These are phyloP conservation scores for Leptomonas seymouri DNA, from an alignment of 208 protist species.

Conservation along the genomic window DNA sequence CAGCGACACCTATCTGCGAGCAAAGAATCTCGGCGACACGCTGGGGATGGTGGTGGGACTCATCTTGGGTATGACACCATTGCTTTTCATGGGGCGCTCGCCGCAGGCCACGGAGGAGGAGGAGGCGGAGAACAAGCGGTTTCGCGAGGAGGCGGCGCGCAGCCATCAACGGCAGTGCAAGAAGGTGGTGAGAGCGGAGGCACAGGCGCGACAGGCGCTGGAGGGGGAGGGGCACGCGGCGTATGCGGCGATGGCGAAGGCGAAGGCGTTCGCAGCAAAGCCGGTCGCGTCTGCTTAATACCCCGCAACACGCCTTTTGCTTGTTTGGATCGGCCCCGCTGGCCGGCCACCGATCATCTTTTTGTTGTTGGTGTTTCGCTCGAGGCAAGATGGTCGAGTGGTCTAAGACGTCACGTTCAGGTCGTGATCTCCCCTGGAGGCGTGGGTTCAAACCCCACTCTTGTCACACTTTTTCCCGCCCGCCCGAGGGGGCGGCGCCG, in stretches of 20 bases:
- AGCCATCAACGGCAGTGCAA: conserved; percentile 34
- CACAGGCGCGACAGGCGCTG: conserved; percentile 20
- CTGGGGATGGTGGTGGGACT: conserved; percentile 82
- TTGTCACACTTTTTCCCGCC: conserved; percentile 53
- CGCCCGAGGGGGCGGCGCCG: too few species aligned
- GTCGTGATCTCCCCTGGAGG: conserved; percentile 57
- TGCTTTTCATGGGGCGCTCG: conserved; percentile 61
- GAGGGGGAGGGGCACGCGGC: conserved; percentile 14
- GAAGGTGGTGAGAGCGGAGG: conserved; percentile 30
- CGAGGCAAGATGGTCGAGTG: conserved; percentile 54
- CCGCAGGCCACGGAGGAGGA: conserved; percentile 35
- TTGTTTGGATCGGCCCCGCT: too few species aligned
- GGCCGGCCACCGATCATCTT: too few species aligned
- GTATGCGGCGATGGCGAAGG: conserved; percentile 5
- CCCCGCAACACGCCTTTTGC: too few species aligned
- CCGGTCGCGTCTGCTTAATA: neutral
- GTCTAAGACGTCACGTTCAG: conserved; percentile 57
- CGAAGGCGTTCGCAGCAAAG: neutral
- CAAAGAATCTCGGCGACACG: conserved; percentile 65
- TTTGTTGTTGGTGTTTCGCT: too few species aligned
- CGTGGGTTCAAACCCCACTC: conserved; percentile 59
- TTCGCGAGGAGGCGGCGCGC: conserved; percentile 38
- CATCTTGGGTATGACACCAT: conserved; percentile 72
- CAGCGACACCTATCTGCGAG: conserved; percentile 35
- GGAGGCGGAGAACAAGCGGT: conserved; percentile 33